Conservation (phyloP, 148 eudicot species). For the Limonium bicolor region DNA sequence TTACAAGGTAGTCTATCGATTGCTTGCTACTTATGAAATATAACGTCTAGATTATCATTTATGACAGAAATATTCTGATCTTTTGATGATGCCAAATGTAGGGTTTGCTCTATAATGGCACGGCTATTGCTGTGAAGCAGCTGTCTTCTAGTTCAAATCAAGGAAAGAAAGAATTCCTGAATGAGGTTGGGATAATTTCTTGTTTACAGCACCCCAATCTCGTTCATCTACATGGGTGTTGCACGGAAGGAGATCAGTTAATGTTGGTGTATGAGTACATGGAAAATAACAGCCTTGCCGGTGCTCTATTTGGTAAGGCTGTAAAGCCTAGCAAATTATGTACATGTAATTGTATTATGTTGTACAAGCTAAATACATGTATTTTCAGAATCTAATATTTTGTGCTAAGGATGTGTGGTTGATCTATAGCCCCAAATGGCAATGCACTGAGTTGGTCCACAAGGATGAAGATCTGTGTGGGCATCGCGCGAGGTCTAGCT, state of each 20-base stretch:
- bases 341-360: too few relatives aligned
- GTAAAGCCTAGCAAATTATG: neutral
- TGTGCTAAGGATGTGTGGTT: too few relatives aligned
- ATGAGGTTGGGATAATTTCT: slow-evolving; percentile 30
- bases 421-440: neutral
- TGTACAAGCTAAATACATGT: too few relatives aligned
- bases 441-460: slow-evolving; percentile 39
- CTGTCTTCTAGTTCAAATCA: slow-evolving; percentile 27
- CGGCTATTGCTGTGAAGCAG: slow-evolving; percentile 24
- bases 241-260: slow-evolving; percentile 18
- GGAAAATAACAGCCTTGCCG: slow-evolving; percentile 24
- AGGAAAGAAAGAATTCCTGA: slow-evolving; percentile 24
- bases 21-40: neutral
- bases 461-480: slow-evolving; percentile 38
- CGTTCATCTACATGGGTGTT: slow-evolving; percentile 25
- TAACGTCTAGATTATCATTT: neutral
- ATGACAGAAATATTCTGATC: neutral
- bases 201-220: slow-evolving; percentile 25
- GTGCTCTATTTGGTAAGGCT: slow-evolving; percentile 19
- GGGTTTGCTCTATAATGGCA: slow-evolving; percentile 21
- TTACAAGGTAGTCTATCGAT: slow-evolving; percentile 23
- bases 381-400: too few relatives aligned
- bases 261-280: slow-evolving; percentile 29
- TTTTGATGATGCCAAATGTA: neutral
- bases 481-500: slow-evolving; percentile 46